These are phyloP conservation scores for Chalciporus piperatus DNA, from an alignment of 768 basidiomycete species.

Conservation along the genomic window DNA sequence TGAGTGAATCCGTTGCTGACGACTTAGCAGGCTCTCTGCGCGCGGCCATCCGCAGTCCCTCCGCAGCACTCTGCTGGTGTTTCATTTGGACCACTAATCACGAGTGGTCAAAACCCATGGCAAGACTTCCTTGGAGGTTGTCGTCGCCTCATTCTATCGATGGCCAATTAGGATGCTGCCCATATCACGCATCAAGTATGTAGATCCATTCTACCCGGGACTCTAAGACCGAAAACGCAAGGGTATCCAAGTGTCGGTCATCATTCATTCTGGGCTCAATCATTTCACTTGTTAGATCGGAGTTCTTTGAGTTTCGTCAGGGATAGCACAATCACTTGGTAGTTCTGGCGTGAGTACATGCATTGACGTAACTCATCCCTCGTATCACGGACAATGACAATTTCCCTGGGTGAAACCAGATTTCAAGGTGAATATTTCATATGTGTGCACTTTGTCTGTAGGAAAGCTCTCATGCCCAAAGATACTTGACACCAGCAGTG, in stretches of 20 bases:
- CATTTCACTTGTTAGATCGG: background rate
- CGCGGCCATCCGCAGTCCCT: background rate
- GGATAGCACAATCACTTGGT: background rate
- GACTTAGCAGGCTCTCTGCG: background rate
- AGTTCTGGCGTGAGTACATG: too few relatives aligned
- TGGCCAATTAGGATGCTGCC: background rate
- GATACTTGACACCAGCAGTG: constrained; percentile 12
- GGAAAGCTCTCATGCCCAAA: constrained; percentile 32
- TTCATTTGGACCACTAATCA: background rate
- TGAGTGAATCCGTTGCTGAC: constrained; percentile 1
- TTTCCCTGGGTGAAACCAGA: too few relatives aligned
- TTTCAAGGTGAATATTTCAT: too few relatives aligned
- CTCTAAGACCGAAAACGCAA: too few relatives aligned
- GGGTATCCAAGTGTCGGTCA: background rate
- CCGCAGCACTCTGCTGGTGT: background rate
- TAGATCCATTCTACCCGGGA: background rate
- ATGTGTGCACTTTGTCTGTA: too few relatives aligned
- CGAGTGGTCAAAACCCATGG: background rate
- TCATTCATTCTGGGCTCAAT: background rate
- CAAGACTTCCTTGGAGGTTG: background rate
- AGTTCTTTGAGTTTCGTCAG: background rate
- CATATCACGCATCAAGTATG: background rate
- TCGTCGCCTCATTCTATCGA: background rate
- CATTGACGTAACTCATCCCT: too few relatives aligned
- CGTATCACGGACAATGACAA: too few relatives aligned